phyloP scores from a whole-genome alignment of 495 filamentous ascomycete genomes.

The Penicillium coprophilum region DNA sequence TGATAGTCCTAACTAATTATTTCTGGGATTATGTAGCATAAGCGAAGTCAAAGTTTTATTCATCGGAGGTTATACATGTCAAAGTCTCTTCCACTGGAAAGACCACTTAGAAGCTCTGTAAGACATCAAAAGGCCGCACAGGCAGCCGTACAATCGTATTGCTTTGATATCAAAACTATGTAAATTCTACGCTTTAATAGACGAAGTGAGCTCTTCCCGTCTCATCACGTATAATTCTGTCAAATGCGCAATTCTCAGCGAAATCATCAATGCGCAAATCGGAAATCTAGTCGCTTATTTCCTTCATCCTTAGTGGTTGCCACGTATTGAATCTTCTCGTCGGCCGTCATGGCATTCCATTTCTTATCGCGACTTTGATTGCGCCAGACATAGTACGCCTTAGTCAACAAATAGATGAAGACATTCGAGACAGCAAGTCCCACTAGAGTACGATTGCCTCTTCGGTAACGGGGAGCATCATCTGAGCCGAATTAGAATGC shows the following conservation, averaged over 20 bases:
- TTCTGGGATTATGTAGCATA: background rate
- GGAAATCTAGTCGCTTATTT: conserved; percentile 41
- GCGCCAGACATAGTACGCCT: conserved; percentile 44
- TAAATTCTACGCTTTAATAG: too few relatives aligned
- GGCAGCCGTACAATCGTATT: too few relatives aligned
- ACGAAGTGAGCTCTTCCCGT: too few relatives aligned
- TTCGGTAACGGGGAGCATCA: conserved; percentile 56
- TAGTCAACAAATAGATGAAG: conserved; percentile 38
- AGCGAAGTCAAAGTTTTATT: background rate
- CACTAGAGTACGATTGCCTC: conserved; percentile 53
- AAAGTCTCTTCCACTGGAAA: too few relatives aligned
- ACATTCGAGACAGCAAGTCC: conserved; percentile 46
- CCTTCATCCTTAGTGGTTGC: conserved; percentile 40
- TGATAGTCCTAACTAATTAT: too few relatives aligned
- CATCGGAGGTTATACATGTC: too few relatives aligned
- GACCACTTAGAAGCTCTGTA: too few relatives aligned
- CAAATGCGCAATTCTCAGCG: background rate
- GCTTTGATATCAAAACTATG: too few relatives aligned
- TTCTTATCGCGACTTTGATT: conserved; percentile 32
- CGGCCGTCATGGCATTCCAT: conserved; percentile 31
- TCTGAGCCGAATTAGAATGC: conserved; percentile 43
- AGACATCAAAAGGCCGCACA: too few relatives aligned
- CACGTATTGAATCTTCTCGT: conserved; percentile 34
- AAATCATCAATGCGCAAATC: conserved; percentile 27
- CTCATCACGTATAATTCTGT: background rate